Evolutionary conservation across 1,284 basidiomycete species (phyloP).

Genomic region (Austroboletus niveus): DNA sequence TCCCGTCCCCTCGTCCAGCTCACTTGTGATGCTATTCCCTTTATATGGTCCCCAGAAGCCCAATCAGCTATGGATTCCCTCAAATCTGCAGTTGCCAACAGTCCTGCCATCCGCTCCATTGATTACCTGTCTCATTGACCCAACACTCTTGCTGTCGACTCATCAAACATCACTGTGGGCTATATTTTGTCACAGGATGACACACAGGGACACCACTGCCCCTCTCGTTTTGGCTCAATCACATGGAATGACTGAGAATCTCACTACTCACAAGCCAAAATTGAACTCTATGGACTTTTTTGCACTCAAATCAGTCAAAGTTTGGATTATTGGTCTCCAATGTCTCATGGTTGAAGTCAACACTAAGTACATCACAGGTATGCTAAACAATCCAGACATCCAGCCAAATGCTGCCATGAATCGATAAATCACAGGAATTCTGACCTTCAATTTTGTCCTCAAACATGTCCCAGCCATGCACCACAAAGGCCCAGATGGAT

Average conservation of each 20-base stretch:
- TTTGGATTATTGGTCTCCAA: neutral
- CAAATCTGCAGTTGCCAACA: slow-evolving; percentile 13
- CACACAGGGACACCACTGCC: slow-evolving; percentile 12
- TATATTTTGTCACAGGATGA: slow-evolving; percentile 34
- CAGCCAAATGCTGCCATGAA: slow-evolving; percentile 38
- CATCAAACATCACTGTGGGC: slow-evolving; percentile 32
- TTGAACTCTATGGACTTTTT: slow-evolving; percentile 42
- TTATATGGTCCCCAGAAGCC: neutral
- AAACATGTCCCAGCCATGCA: neutral
- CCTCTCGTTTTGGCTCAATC: slow-evolving; percentile 36
- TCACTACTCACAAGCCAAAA: slow-evolving; percentile 41
- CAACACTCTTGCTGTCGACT: slow-evolving; percentile 39
- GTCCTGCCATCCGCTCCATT: slow-evolving; percentile 29
- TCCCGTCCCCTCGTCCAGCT: slow-evolving; percentile 5
- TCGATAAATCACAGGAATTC: slow-evolving; percentile 39
- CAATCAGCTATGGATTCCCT: slow-evolving; percentile 24
- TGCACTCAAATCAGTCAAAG: slow-evolving; percentile 3
- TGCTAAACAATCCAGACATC: slow-evolving; percentile 1
- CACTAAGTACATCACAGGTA: neutral
- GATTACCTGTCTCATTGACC: slow-evolving; percentile 27
- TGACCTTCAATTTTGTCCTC: slow-evolving; percentile 35
- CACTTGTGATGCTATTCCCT: neutral
- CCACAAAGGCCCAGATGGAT: neutral
- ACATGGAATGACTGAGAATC: slow-evolving; percentile 36
- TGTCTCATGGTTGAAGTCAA: neutral